phyloP scores from a whole-genome alignment of 2,329 filamentous ascomycete genomes.

The Aspergillus amoenus region DNA sequence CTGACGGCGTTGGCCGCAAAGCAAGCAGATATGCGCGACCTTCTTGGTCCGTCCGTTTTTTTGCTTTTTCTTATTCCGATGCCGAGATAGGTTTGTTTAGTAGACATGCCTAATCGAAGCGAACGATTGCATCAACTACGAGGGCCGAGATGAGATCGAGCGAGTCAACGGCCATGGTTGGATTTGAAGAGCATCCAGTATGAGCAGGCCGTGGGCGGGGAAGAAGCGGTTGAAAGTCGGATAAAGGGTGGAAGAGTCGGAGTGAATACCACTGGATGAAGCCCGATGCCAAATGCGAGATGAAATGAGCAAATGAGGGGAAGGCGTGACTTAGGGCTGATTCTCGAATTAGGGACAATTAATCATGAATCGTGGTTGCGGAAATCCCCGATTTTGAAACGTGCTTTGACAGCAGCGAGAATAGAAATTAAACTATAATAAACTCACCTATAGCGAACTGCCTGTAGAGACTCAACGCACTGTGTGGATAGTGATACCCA shows the following conservation, averaged over 20 bases:
- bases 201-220: not conserved
- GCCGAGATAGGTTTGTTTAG: constrained; percentile 2
- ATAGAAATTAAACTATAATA: not conserved
- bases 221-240: not conserved
- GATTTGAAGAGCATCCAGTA: constrained; percentile 4
- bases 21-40: constrained; percentile 2
- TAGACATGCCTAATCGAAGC: constrained; percentile 13
- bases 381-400: not conserved
- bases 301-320: constrained; percentile 6
- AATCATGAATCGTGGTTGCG: not conserved
- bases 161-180: constrained; percentile 15
- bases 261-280: not conserved
- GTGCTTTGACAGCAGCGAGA: not conserved
- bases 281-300: not conserved
- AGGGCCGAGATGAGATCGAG: constrained; percentile 5
- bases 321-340: constrained; percentile 2
- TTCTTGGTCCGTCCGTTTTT: not conserved
- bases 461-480: not conserved
- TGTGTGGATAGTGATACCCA: not conserved
- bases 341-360: constrained; percentile 1
- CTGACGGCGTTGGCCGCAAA: constrained; percentile 1
- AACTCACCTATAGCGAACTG: not conserved
- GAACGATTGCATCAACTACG: constrained; percentile 12
- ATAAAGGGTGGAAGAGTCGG: not conserved
- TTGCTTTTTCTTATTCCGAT: constrained; percentile 11